Conservation (phyloP, 2,329 filamentous ascomycete species). For the Colletotrichum sp. region DNA sequence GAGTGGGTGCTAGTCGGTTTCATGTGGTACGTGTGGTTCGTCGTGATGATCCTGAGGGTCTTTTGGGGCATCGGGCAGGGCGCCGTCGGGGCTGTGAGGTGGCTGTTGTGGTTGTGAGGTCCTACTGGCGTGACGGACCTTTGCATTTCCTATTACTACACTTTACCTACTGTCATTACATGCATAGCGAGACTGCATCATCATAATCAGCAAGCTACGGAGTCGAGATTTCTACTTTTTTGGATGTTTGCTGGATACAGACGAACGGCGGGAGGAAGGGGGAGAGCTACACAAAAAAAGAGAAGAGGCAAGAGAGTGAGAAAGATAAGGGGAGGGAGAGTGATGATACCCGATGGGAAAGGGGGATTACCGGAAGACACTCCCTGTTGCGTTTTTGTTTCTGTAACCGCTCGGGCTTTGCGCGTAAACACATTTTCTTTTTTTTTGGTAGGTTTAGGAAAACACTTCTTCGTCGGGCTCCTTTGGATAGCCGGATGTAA, state of each 20-base stretch:
- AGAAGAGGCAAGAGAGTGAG: background rate
- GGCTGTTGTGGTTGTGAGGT: constrained; percentile 80
- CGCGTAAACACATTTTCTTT: background rate
- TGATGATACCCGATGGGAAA: constrained; percentile 15
- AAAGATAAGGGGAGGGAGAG: background rate
- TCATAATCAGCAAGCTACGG: background rate
- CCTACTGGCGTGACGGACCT: too few relatives aligned
- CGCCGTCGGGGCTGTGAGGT: constrained; percentile 66
- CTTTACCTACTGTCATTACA: constrained; percentile 6
- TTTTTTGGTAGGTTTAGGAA: background rate
- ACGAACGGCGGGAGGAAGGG: background rate
- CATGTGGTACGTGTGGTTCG: constrained; percentile 94
- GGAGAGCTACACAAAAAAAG: background rate
- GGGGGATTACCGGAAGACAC: background rate
- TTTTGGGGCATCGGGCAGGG: constrained; percentile 68
- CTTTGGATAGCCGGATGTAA: background rate
- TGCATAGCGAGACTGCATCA: constrained; percentile 11
- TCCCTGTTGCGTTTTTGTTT: background rate
- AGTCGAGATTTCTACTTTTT: background rate
- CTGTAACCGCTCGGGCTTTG: background rate
- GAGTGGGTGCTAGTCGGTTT: constrained; percentile 89
- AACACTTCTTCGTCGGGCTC: background rate
- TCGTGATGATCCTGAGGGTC: constrained; percentile 78
- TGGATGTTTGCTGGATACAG: background rate
- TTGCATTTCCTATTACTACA: background rate